Percentiles rank a stretch among this genome's conserved stretches.
Conservation (phyloP, 352 stramenopile species). For the Elongisporangium undulatum region DNA sequence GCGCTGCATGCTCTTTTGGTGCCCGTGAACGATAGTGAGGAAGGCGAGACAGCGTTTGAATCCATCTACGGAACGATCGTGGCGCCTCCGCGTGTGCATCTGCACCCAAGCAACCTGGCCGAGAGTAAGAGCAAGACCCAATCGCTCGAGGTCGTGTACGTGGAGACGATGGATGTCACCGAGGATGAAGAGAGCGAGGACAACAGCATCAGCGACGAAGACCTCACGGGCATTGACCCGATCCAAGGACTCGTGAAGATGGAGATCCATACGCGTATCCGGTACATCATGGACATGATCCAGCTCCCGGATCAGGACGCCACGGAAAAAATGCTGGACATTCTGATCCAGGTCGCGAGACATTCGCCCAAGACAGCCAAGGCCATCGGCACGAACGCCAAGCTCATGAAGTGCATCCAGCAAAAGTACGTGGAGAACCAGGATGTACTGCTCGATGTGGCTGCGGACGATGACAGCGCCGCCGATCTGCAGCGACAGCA, state of each 20-base stretch:
- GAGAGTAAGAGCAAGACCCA: not conserved
- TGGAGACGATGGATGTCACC: slow-evolving; percentile 22
- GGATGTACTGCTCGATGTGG: slow-evolving; percentile 19
- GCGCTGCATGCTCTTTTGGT: slow-evolving; percentile 57
- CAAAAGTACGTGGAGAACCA: slow-evolving; percentile 51
- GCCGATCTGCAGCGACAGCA: slow-evolving; percentile 21
- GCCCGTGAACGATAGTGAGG: slow-evolving; percentile 9
- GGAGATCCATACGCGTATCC: slow-evolving; percentile 42
- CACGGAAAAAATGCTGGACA: slow-evolving; percentile 54
- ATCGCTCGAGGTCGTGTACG: slow-evolving; percentile 44
- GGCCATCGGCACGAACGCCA: slow-evolving; percentile 37
- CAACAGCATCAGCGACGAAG: slow-evolving; percentile 37
- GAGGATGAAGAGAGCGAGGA: slow-evolving; percentile 23
- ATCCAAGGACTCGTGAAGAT: slow-evolving; percentile 58
- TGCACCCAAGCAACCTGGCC: slow-evolving; percentile 16
- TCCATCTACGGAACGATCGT: slow-evolving; percentile 23
- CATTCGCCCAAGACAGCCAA: slow-evolving; percentile 48
- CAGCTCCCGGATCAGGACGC: slow-evolving; percentile 33
- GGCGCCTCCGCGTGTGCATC: slow-evolving; percentile 20
- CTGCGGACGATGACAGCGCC: slow-evolving; percentile 10
- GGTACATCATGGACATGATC: slow-evolving; percentile 47
- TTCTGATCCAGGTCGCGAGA: slow-evolving; percentile 34
- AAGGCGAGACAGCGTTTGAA: slow-evolving; percentile 14
- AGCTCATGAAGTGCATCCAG: slow-evolving; percentile 38
- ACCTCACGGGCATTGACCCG: slow-evolving; percentile 45